These are phyloP conservation scores for Penicillium fimorum DNA, from an alignment of 495 filamentous ascomycete genomes.

Conservation along the genomic window DNA sequence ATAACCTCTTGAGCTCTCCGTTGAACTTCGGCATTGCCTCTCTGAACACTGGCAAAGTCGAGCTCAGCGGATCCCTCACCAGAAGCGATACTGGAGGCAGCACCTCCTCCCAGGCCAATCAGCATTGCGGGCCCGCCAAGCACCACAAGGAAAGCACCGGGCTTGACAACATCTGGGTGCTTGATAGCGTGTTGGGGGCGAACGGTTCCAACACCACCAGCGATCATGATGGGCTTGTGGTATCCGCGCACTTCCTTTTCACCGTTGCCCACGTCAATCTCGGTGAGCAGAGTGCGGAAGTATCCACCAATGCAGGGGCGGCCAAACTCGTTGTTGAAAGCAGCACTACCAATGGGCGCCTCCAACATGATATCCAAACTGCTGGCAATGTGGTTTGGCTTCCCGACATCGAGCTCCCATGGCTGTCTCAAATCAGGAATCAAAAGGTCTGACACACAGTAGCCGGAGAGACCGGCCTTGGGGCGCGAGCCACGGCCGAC, in stretches of 20 bases:
- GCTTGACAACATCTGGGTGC: conserved; percentile 67
- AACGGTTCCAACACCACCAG: conserved; percentile 95
- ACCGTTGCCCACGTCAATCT: conserved; percentile 58
- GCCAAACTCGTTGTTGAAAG: conserved; percentile 98
- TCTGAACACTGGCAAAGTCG: conserved; percentile 94
- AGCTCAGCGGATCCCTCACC: conserved; percentile 85
- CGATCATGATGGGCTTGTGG: conserved; percentile 99
- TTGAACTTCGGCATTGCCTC: conserved; percentile 91
- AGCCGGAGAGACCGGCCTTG: conserved; percentile 89
- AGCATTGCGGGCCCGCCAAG: conserved; percentile 96
- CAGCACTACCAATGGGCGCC: conserved; percentile 88
- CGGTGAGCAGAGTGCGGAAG: conserved; percentile 80
- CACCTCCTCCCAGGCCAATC: conserved; percentile 92
- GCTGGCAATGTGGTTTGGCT: conserved; percentile 87
- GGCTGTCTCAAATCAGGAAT: conserved; percentile 79
- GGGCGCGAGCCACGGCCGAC: conserved; percentile 90
- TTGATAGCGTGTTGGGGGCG: conserved; percentile 89
- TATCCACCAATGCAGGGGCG: conserved; percentile 86
- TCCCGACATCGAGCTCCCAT: conserved; percentile 91
- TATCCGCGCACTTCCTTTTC: conserved; percentile 79
- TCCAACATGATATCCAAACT: conserved; percentile 96
- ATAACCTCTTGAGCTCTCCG: conserved; percentile 95
- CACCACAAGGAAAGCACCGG: conserved; percentile 84
- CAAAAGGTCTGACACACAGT: conserved; percentile 87
- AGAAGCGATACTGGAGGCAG: conserved; percentile 85